Evolutionary conservation across 768 basidiomycete species (phyloP), one percentile per base, ranked within the genome.

Genomic region (Leccinum pellstonianum): DNA sequence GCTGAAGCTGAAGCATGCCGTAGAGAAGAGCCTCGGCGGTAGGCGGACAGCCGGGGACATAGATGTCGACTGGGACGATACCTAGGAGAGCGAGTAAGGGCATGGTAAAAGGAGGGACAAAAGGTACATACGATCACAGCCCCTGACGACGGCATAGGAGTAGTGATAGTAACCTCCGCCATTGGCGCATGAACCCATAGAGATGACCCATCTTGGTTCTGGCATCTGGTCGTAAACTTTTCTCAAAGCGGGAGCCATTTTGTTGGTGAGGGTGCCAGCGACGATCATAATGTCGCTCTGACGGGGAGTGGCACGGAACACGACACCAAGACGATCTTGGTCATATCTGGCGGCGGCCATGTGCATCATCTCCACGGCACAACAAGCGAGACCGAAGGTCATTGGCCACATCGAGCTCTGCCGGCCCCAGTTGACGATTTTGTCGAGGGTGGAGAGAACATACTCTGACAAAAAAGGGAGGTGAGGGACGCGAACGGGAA

Each of bases 341-440:
- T 99, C 97, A 75, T 98, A 99, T 59, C 97, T 87, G 17, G 97
- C 93, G 46, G 97, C 95, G 53, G 97, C 97, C 95, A 98, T 96
- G 80, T 99, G 97, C 95, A 97, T 98, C 91, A 93, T 93, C 79
- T 99, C 97, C 33, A 99, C 97, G 23, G 97, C 97, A 75, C 97
- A 99, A 75, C 97, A 99, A 5, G 97, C 97, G 54, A 99, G 85
- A 77, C 96, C 93, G 74, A 91, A 95, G 53, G 95, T 98, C 95
- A 98, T 98, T 10, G 97, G 97, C 97, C 97, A 98, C 87, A 98
- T 96, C 43, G 94, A 96, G 59, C 96, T 89, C 77, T 98, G 96
- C 56, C 95, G 80, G 9, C 90, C 96, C 97, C 97, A 98, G 75
- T 98, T 98, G 68, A 89, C 88, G 17, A 98, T 82, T 77, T 98